Conservation (phyloP, 2,329 filamentous ascomycete genomes). For the Sporothrix euskadiensis region DNA sequence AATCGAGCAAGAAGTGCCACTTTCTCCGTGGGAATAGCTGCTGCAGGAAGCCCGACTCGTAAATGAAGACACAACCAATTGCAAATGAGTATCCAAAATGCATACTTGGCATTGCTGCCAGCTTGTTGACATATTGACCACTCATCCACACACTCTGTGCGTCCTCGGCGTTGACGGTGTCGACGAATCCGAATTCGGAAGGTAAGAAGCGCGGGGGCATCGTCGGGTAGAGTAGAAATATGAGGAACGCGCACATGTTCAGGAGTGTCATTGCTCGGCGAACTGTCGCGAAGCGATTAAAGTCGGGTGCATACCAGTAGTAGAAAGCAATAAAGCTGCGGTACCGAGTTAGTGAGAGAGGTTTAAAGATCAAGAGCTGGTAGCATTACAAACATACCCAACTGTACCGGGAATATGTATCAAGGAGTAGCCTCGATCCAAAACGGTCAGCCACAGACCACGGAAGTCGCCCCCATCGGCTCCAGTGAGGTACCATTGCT, state of each 20-base stretch:
- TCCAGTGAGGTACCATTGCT: conserved; percentile 47
- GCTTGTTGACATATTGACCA: conserved; percentile 58
- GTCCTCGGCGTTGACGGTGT: conserved; percentile 53
- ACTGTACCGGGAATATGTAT: conserved; percentile 55
- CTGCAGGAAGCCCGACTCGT: conserved; percentile 53
- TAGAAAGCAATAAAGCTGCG: conserved; percentile 63
- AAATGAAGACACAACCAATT: conserved; percentile 55
- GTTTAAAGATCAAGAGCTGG: too few relatives aligned
- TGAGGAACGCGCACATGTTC: conserved; percentile 60
- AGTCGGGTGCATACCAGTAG: conserved; percentile 56
- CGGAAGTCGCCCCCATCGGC: conserved; percentile 42
- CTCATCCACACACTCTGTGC: conserved; percentile 57
- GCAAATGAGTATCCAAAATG: conserved; percentile 59
- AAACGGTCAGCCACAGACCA: conserved; percentile 44
- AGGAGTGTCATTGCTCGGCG: conserved; percentile 55
- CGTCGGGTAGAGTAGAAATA: conserved; percentile 64
- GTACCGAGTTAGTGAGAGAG: neutral
- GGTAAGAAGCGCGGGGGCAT: conserved; percentile 62
- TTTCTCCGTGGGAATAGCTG: conserved; percentile 30
- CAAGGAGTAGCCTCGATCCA: conserved; percentile 52
- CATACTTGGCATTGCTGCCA: conserved; percentile 60
- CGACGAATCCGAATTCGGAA: conserved; percentile 52
- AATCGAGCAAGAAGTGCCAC: conserved; percentile 21
- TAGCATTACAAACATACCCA: conserved; percentile 38
- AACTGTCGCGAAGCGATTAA: conserved; percentile 41